These are phyloP conservation scores for Alternaria sp. DNA, from an alignment of 2,329 filamentous ascomycete species.

Conservation along the genomic window DNA sequence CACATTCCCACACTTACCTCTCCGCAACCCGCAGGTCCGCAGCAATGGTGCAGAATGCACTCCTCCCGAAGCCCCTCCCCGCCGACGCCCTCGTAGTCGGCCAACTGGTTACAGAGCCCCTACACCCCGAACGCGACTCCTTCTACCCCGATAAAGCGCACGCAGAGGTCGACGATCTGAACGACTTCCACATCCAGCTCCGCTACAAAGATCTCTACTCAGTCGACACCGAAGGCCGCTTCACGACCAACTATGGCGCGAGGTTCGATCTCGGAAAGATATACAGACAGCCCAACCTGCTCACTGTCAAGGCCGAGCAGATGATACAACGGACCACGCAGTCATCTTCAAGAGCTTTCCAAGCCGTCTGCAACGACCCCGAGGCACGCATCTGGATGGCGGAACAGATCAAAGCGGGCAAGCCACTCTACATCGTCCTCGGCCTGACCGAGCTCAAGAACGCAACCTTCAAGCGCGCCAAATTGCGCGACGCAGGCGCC, in stretches of 20 bases:
- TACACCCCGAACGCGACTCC: slow-evolving; percentile 45
- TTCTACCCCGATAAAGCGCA: slow-evolving; percentile 45
- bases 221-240: slow-evolving; percentile 46
- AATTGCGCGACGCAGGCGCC: slow-evolving; percentile 43
- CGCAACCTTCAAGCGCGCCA: slow-evolving; percentile 45
- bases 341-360: slow-evolving; percentile 33
- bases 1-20: background rate
- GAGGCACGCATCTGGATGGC: slow-evolving; percentile 43
- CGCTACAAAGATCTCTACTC: slow-evolving; percentile 49
- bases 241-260: slow-evolving; percentile 48
- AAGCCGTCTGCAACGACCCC: slow-evolving; percentile 42
- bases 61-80: slow-evolving; percentile 47
- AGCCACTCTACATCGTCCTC: slow-evolving; percentile 44
- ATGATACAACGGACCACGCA: slow-evolving; percentile 47
- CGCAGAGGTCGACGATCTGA: slow-evolving; percentile 45
- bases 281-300: slow-evolving; percentile 46
- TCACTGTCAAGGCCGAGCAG: slow-evolving; percentile 46
- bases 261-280: slow-evolving; percentile 47
- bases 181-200: slow-evolving; percentile 49
- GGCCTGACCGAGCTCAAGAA: slow-evolving; percentile 49
- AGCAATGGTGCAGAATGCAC: slow-evolving; percentile 44
- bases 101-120: slow-evolving; percentile 46
- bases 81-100: slow-evolving; percentile 42
- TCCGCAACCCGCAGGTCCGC: background rate
- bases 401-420: slow-evolving; percentile 32